Percentiles rank a stretch among this genome's conserved stretches.
phyloP scores from a whole-genome alignment of 116 monocot species.

The Dioscorea cayenensis region DNA sequence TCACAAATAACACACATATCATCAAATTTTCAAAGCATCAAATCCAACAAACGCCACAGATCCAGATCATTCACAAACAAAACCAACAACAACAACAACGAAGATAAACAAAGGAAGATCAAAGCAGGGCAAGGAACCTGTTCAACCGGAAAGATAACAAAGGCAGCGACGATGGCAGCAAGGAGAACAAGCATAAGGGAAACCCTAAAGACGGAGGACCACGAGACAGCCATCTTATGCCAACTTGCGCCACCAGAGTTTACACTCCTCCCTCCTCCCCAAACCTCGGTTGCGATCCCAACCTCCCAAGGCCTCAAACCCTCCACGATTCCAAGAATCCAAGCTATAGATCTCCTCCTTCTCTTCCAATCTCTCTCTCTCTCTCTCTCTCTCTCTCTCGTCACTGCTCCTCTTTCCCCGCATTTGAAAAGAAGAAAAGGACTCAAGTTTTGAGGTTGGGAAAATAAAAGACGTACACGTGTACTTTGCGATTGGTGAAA shows the following conservation, averaged over 20 bases:
- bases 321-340: conserved; percentile 9
- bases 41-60: no score
- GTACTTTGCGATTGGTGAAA: no score
- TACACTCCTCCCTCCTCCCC: conserved; percentile 42
- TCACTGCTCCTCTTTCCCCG: no score
- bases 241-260: conserved; percentile 64
- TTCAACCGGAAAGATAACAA: conserved; percentile 66
- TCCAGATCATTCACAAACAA: not conserved
- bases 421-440: no score
- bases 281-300: conserved; percentile 17
- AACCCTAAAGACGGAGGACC: conserved; percentile 47
- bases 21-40: no score
- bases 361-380: no score
- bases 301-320: conserved; percentile 62
- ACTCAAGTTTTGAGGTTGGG: no score
- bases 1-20: no score
- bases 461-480: no score
- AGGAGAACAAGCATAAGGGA: conserved; percentile 57
- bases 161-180: conserved; percentile 60
- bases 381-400: no score
- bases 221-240: conserved; percentile 59
- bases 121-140: conserved; percentile 29
- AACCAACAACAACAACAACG: not conserved
- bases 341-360: no score
- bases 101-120: not conserved